A percentile compares a stretch with the other conserved stretches of the same genome.
phyloP scores from a whole-genome alignment of 345 rosid species.

The Citrus maxima region DNA sequence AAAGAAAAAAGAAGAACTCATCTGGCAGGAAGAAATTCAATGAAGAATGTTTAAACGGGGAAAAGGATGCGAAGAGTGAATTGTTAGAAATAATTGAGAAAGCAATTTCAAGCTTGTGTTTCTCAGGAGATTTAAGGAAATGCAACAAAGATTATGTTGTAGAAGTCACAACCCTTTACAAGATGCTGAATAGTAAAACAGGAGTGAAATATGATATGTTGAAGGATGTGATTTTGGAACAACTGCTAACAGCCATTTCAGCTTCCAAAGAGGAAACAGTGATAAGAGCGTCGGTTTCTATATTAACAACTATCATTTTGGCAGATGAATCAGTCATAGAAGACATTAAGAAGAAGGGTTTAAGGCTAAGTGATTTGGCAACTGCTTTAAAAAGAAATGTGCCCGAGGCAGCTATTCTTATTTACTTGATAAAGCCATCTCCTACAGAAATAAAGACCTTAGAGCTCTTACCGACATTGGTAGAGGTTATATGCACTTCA shows the following conservation, averaged over 20 bases:
- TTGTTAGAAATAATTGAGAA: constrained; percentile 51
- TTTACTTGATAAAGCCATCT: constrained; percentile 76
- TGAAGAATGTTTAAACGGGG: constrained; percentile 20
- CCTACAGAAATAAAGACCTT: constrained; percentile 75
- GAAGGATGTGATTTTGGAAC: constrained; percentile 72
- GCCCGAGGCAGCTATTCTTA: constrained; percentile 77
- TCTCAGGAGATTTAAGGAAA: constrained; percentile 46
- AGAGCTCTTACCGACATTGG: constrained; percentile 77
- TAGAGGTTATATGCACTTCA: constrained; percentile 64
- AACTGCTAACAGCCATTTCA: constrained; percentile 63
- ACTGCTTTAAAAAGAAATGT: constrained; percentile 70
- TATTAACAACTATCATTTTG: constrained; percentile 59
- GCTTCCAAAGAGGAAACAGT: constrained; percentile 67
- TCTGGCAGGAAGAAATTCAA: constrained; percentile 14
- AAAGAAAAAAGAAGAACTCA: constrained; percentile 27
- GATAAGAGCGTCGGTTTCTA: constrained; percentile 61
- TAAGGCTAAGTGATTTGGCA: constrained; percentile 58
- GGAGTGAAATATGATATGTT: constrained; percentile 62
- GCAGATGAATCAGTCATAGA: constrained; percentile 50
- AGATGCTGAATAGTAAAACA: constrained; percentile 55
- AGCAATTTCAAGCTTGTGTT: constrained; percentile 48
- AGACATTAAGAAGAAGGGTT: constrained; percentile 71
- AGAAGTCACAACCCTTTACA: constrained; percentile 59
- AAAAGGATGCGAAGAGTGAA: constrained; percentile 35
- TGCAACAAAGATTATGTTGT: constrained; percentile 52